phyloP scores from a whole-genome alignment of 2,329 filamentous ascomycete species.

The Dactylellina parvicollis region DNA sequence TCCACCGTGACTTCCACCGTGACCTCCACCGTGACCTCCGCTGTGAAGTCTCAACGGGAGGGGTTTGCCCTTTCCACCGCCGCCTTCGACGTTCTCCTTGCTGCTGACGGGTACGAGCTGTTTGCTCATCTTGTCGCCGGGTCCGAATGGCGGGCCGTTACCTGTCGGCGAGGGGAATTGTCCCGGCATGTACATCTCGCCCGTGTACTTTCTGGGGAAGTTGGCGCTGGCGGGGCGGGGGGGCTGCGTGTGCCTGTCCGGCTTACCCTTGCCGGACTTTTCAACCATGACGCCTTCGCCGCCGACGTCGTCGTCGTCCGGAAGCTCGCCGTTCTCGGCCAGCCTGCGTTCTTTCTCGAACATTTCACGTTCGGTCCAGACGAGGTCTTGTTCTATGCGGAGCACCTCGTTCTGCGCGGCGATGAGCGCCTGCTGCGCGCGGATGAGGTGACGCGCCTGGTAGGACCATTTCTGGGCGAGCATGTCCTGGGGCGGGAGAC shows the following conservation, averaged over 20 bases:
- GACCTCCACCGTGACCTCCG: conserved; percentile 23
- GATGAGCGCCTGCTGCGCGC: conserved; percentile 46
- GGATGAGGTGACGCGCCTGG: conserved; percentile 51
- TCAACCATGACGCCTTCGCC: conserved; percentile 49
- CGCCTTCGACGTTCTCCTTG: conserved; percentile 46
- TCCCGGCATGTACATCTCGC: conserved; percentile 52
- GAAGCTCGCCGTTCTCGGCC: conserved; percentile 36
- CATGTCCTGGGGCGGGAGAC: conserved; percentile 49
- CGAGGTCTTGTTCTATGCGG: conserved; percentile 51
- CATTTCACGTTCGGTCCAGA: conserved; percentile 54
- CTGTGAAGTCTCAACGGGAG: conserved; percentile 35
- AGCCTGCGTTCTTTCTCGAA: conserved; percentile 51
- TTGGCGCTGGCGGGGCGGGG: conserved; percentile 47
- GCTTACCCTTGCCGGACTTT: conserved; percentile 49
- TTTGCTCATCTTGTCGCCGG: conserved; percentile 48
- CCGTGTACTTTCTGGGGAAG: conserved; percentile 36
- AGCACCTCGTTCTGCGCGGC: conserved; percentile 50
- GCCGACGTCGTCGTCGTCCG: conserved; percentile 45
- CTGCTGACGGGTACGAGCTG: conserved; percentile 46
- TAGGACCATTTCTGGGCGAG: conserved; percentile 52
- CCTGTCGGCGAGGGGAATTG: conserved; percentile 47
- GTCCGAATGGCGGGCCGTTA: conserved; percentile 21
- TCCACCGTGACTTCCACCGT: no score
- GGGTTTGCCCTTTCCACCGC: conserved; percentile 33
- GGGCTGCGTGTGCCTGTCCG: conserved; percentile 42